Evolutionary conservation across 176 grass and related monocot genomes (phyloP).

Genomic region (Leersia perrieri): DNA sequence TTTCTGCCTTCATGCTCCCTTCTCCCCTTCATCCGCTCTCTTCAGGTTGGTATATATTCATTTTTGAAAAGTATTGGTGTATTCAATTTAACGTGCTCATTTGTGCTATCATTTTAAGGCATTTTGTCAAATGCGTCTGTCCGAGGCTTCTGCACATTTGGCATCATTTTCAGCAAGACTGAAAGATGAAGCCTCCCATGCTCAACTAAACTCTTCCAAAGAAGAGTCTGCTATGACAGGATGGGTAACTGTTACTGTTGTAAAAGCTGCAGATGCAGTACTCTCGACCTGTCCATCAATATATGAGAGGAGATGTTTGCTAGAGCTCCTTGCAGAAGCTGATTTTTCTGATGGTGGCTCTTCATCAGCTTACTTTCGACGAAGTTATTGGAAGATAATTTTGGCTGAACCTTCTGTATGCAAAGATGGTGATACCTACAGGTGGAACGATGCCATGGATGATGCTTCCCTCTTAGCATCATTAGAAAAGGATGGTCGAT

Average conservation of each 20-base stretch:
- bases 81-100: constrained; percentile 31
- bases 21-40: constrained; percentile 79
- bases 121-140: constrained; percentile 95
- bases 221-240: constrained; percentile 59
- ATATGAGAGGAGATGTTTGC: constrained; percentile 85
- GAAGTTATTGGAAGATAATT: constrained; percentile 92
- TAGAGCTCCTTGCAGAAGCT: constrained; percentile 73
- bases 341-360: constrained; percentile 91
- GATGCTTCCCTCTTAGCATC: constrained; percentile 73
- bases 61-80: background rate
- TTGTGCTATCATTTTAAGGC: constrained; percentile 55
- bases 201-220: constrained; percentile 44
- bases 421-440: constrained; percentile 62
- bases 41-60: constrained; percentile 66
- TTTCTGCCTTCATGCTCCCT: constrained; percentile 90
- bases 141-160: constrained; percentile 82
- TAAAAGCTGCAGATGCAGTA: constrained; percentile 86
- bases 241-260: constrained; percentile 78
- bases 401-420: constrained; percentile 61
- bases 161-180: constrained; percentile 75
- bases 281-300: constrained; percentile 79
- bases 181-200: constrained; percentile 67
- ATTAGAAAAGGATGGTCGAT: constrained; percentile 73
- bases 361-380: constrained; percentile 72
- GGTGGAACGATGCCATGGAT: constrained; percentile 76